phyloP scores from a whole-genome alignment of 768 basidiomycete species.

The Xerocomus brunneocitrinus region DNA sequence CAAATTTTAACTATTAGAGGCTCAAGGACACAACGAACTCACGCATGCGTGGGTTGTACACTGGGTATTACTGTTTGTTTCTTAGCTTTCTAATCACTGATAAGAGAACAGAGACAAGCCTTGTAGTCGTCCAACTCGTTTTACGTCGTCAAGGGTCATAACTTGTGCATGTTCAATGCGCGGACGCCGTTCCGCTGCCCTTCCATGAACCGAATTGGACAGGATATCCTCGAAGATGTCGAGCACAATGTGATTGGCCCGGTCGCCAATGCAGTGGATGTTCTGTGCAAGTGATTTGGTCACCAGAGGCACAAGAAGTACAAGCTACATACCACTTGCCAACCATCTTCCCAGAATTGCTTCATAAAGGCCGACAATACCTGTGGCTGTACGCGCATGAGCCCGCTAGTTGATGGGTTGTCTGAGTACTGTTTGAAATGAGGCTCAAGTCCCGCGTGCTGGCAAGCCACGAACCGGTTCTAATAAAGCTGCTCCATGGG shows the following conservation, averaged over 20 bases:
- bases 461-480: slow-evolving; percentile 41
- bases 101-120: slow-evolving; percentile 39
- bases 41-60: slow-evolving; percentile 92
- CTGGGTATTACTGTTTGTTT: slow-evolving; percentile 68
- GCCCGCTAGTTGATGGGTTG: slow-evolving; percentile 63
- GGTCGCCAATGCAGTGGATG: slow-evolving; percentile 85
- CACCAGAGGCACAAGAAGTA: background rate
- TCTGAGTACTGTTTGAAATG: slow-evolving; percentile 56
- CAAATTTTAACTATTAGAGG: background rate
- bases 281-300: slow-evolving; percentile 48
- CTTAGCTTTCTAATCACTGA: background rate
- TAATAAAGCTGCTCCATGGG: slow-evolving; percentile 86
- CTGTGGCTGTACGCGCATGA: slow-evolving; percentile 58
- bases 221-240: slow-evolving; percentile 76
- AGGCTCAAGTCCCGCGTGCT: background rate
- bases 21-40: slow-evolving; percentile 24
- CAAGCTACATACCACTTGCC: slow-evolving; percentile 69
- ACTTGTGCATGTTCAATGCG: slow-evolving; percentile 95
- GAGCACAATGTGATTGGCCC: slow-evolving; percentile 77
- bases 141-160: slow-evolving; percentile 63
- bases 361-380: slow-evolving; percentile 50
- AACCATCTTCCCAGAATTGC: slow-evolving; percentile 65
- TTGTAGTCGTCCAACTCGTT: slow-evolving; percentile 65
- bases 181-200: slow-evolving; percentile 50
- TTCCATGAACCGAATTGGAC: slow-evolving; percentile 16